These are phyloP conservation scores for Caryopteris hybrid DNA, from an alignment of 305 asterid species.

Conservation along the genomic window DNA sequence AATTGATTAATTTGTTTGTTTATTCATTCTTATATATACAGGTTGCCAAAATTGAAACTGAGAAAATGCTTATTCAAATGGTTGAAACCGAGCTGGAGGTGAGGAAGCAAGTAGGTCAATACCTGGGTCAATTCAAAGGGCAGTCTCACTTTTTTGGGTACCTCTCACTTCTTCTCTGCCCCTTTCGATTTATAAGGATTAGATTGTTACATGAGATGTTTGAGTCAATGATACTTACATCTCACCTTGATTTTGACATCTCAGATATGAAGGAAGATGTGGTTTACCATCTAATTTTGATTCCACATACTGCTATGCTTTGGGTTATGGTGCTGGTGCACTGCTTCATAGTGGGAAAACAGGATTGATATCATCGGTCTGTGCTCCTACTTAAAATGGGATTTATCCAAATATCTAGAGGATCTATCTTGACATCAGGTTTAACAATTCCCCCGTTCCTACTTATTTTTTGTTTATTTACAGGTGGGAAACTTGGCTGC, in stretches of 20 bases:
- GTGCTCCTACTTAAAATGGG: constrained; percentile 15
- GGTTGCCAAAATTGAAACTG: constrained; percentile 98
- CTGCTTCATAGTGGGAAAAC: constrained; percentile 84
- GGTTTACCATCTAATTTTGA: constrained; percentile 97
- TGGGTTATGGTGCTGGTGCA: constrained; percentile 94
- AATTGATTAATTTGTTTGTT: background rate
- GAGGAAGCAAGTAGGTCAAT: constrained; percentile 60
- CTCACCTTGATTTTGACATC: constrained; percentile 11
- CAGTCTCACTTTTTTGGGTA: constrained; percentile 98
- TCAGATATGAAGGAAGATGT: constrained; percentile 93
- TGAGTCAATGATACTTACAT: constrained; percentile 7
- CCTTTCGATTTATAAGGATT: constrained; percentile 1
- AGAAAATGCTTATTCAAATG: constrained; percentile 99
- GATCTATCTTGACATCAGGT: background rate
- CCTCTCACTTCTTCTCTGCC: background rate
- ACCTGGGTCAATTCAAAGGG: constrained; percentile 74
- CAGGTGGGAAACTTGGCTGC: constrained; percentile 82
- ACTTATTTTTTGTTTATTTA: background rate
- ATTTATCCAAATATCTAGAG: background rate
- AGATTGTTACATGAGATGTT: constrained; percentile 1
- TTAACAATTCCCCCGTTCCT: background rate
- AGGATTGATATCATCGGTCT: constrained; percentile 89
- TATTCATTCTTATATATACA: constrained; percentile 20
- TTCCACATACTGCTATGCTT: constrained; percentile 84
- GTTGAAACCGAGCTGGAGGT: constrained; percentile 89